These are phyloP conservation scores for Nadsonia fulvescens DNA, from an alignment of 805 yeast genomes.

Conservation along the genomic window DNA sequence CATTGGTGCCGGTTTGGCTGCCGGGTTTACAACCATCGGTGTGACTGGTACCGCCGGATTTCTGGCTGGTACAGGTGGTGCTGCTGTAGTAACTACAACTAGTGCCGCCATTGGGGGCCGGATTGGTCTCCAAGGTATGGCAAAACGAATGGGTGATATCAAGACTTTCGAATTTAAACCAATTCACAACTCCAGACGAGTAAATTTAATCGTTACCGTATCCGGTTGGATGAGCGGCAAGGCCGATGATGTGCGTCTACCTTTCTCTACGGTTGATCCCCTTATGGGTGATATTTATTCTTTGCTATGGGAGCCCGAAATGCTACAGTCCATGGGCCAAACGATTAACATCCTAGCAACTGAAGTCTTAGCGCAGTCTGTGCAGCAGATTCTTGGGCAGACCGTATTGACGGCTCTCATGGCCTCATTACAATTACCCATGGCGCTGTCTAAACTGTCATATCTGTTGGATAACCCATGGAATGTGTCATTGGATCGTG, in stretches of 20 bases:
- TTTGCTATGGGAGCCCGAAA: slow-evolving; percentile 93
- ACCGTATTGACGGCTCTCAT: slow-evolving; percentile 77
- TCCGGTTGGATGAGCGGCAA: slow-evolving; percentile 97
- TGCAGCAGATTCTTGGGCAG: slow-evolving; percentile 88
- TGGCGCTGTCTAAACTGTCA: slow-evolving; percentile 76
- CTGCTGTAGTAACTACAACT: slow-evolving; percentile 81
- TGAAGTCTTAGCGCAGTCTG: slow-evolving; percentile 80
- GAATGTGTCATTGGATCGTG: slow-evolving; percentile 92
- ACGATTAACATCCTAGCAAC: slow-evolving; percentile 86
- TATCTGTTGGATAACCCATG: slow-evolving; percentile 91
- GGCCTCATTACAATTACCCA: slow-evolving; percentile 85
- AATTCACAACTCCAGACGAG: slow-evolving; percentile 73
- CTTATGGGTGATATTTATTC: slow-evolving; percentile 94
- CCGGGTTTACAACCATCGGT: slow-evolving; percentile 89
- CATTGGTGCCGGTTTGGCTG: slow-evolving; percentile 96
- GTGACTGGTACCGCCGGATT: slow-evolving; percentile 86
- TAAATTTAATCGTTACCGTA: slow-evolving; percentile 73
- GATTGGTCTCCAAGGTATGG: slow-evolving; percentile 76
- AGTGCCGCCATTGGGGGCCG: slow-evolving; percentile 83
- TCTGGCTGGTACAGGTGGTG: slow-evolving; percentile 92
- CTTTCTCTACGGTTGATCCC: slow-evolving; percentile 92
- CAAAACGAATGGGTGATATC: slow-evolving; percentile 75
- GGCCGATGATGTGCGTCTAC: slow-evolving; percentile 87
- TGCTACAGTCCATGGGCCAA: slow-evolving; percentile 90
- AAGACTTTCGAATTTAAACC: slow-evolving; percentile 89